Base-by-base conservation (phyloP, 1,284 basidiomycete species). In the Farysia itapuensis region DNA sequence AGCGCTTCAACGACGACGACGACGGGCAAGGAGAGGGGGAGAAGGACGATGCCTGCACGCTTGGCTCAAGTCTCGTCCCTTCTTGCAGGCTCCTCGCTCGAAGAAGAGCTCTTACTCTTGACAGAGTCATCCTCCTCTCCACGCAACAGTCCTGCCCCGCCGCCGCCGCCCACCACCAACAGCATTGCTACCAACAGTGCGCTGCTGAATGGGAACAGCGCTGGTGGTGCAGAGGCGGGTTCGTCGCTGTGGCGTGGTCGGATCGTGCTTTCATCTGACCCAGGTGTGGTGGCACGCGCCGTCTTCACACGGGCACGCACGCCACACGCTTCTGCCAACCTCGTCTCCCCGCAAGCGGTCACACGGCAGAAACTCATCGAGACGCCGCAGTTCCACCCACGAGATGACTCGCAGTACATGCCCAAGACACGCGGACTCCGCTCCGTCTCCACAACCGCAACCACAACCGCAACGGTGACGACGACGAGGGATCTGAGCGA, bases 401-500 rank as follows among this genome's bases (percentile, higher is more conserved):
- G 67, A 15, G 67, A 70, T 33, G 64, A 65, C 18, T 51, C 52
- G 7, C 57, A 52, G 31, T 47, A 64, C 40, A 64, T 67, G 61
- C 59, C 65, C 25, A 70, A 70, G 30, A 70, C 67, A 8, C 54
- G 67, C 29, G 56, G 60, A 12, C 39, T 65, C 4, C 43, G 56
- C 5, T 53, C 51, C 18, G 54, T 61, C 25, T 54, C 61, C 4
- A 51, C 48, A 7, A 81, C 83, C 52, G n/a, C n/a, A n/a, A n/a
- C n/a, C n/a, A n/a, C n/a, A n/a, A n/a, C n/a, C n/a, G n/a, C n/a
- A n/a, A n/a, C n/a, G n/a, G n/a, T n/a, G n/a, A n/a, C n/a, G n/a
- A n/a, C n/a, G n/a, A n/a, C n/a, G n/a, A n/a, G n/a, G n/a, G 89
- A 91, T 75, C 88, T 86, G 2, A 87, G 87, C 4, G 91, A 94